Conservation (phyloP, 371 early-diverging fungal genomes). For the Parasitella parasitica region DNA sequence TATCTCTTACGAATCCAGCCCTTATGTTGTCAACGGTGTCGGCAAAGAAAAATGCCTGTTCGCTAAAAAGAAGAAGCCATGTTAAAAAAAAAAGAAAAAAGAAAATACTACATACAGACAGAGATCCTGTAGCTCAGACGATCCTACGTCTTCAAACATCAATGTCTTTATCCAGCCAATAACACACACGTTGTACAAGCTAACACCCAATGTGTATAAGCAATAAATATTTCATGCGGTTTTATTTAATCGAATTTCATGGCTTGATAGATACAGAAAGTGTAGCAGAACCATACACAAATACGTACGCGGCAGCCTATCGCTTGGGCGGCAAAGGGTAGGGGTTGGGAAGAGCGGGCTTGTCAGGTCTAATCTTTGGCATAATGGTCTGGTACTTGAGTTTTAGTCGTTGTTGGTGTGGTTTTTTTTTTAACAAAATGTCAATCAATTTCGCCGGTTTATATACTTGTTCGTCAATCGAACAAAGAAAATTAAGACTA, state of each 20-base stretch:
- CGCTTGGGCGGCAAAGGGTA: conserved; percentile 2
- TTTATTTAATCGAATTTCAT: too few relatives aligned
- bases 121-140: neutral
- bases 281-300: too few relatives aligned
- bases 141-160: neutral
- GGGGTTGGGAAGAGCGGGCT: conserved; percentile 1
- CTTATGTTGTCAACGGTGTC: neutral
- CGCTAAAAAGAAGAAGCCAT: neutral
- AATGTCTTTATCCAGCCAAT: too few relatives aligned
- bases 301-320: neutral
- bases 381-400: neutral
- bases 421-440: neutral
- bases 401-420: neutral
- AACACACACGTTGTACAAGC: neutral
- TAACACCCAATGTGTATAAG: neutral
- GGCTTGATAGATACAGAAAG: too few relatives aligned
- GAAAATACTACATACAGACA: neutral
- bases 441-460: too few relatives aligned
- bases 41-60: neutral
- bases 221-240: too few relatives aligned
- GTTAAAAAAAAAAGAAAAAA: neutral
- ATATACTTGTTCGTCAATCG: too few relatives aligned
- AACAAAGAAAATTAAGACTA: too few relatives aligned
- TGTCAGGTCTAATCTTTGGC: conserved; percentile 13
- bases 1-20: neutral